A percentile compares a stretch with the other conserved stretches of the same genome.
These are phyloP conservation scores for Aspergillus diversus DNA, from an alignment of 495 filamentous ascomycete genomes.

Conservation along the genomic window DNA sequence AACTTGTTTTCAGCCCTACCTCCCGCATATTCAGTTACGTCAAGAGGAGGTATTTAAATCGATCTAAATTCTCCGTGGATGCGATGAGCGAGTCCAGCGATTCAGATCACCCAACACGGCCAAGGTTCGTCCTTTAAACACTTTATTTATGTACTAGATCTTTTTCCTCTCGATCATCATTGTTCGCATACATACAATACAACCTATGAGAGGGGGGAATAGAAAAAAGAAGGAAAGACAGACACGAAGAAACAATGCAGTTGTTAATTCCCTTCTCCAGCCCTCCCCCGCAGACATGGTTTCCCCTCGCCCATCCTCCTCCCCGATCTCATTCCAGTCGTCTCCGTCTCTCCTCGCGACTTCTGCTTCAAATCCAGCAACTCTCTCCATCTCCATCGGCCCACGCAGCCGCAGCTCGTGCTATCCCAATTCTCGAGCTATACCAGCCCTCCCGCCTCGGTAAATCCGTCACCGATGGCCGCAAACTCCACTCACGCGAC, in stretches of 20 bases:
- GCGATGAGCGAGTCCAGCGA: background rate
- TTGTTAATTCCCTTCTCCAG: background rate
- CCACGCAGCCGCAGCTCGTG: constrained; percentile 17
- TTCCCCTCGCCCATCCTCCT: constrained; percentile 42
- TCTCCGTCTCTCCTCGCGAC: constrained; percentile 36
- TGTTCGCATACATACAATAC: background rate
- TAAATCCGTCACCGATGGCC: constrained; percentile 27
- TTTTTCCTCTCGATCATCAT: too few relatives aligned
- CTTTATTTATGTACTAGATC: background rate
- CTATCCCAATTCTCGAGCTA: constrained; percentile 42
- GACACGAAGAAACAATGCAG: background rate
- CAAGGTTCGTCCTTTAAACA: background rate
- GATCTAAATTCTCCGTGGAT: background rate
- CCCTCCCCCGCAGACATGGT: constrained; percentile 28
- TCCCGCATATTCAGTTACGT: background rate
- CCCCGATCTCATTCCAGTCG: constrained; percentile 33
- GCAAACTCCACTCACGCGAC: constrained; percentile 37
- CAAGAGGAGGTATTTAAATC: background rate
- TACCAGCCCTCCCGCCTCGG: constrained; percentile 40
- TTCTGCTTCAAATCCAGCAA: constrained; percentile 48
- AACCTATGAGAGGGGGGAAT: background rate
- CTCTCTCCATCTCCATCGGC: constrained; percentile 14
- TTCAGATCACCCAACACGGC: background rate
- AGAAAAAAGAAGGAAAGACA: constrained; percentile 1
- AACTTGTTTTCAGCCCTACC: background rate